Base-by-base conservation (phyloP, 345 rosid genomes). In the Camelina hispida region DNA sequence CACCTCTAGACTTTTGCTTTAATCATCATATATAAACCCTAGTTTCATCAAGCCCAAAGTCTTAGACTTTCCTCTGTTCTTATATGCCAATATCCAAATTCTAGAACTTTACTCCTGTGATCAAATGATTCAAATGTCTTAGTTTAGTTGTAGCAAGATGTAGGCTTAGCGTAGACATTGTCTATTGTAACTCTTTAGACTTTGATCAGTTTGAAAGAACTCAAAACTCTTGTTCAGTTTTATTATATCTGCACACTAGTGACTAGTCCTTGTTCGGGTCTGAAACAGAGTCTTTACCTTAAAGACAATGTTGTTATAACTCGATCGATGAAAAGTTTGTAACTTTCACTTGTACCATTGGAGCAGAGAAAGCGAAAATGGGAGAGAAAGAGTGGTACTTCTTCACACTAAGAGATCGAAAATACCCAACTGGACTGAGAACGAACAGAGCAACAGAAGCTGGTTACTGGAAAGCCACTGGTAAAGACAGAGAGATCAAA, bases 371-470 rank as follows among this genome's bases (percentile, higher is more conserved):
- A 80, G 97, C 98, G 6, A 93, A 91, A 77, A 88, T 91, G 93
- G 98, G 97, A 1, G 98, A 91, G 81, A 93, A 89, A 78, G 97
- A 93, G 79, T 93, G 98, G 98, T 93, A 91, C 83, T 93, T 93
- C 69, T 93, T 89, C 59, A 91, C 91, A 50, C 68, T 91, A 43
- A 82, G 98, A 61, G 98, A 93, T 22, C 80, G 97, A 30, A 93
- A 93, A 64, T 91, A 93, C 87, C 98, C 98, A 61, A 93, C 97
- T 3, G 98, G 98, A n/a, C 79, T 93, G 23, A 81, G 98, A 60
- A 93, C 98, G 5, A 93, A 93, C 77, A 83, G 98, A 79, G 98
- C 98, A 37, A 93, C 98, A 5, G 96, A 87, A 79, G 97, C 98
- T 69, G 98, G 98, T 6, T 93, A 93, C 79, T 93, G 98, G 98